Evolutionary conservation across 2,329 filamentous ascomycete species (phyloP), one percentile per base, ranked within the genome.

Genomic region (Ilyonectria mors-panacis): DNA sequence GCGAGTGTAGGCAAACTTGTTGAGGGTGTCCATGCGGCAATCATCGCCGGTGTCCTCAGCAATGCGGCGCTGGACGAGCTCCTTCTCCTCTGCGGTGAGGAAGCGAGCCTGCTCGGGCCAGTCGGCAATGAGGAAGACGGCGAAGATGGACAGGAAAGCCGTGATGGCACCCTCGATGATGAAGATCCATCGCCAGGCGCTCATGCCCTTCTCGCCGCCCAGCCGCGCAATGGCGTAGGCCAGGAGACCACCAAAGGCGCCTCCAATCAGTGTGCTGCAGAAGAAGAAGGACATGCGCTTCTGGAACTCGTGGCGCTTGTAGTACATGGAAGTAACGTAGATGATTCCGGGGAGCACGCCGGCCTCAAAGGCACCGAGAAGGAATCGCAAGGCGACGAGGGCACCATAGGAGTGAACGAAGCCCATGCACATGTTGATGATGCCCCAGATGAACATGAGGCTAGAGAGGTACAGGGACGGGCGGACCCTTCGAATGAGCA

Each of bases 11-110:
- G 85, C 81, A 53, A 82, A 80, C 68, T 83, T 84, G 67, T 88
- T 84, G 3, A 88, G 79, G 9, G 83, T 84, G 64, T 89, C 81
- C 87, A 89, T 89, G 56, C 78, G 81, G 69, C 75, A 78, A 3
- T 80, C 81, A 4, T 82, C 81, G 19, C 80, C 81, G n/a, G 76
- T 75, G 50, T 86, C 85, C 4, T 81, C 78, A 3, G 76, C 75
- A 8, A 86, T 71, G 3, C 84, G 81, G 15, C 77, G 75, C 30
- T 83, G 75, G 2, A 88, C 79, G 5, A 85, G 70, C 12, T 75
- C 70, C 51, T 81, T 80, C 73, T 87, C 84, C 13, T 84, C 80
- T 0, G 81, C 76, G 15, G 71, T 82, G n/a, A 87, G 78, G 68
- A 86, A 88, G 4, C 75, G 79, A 1, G 84, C 73, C 53, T 73